Percentiles rank a stretch among this genome's conserved stretches.
phyloP scores from a whole-genome alignment of 495 filamentous ascomycete genomes.

The Massariosphaeria phaeospora region DNA sequence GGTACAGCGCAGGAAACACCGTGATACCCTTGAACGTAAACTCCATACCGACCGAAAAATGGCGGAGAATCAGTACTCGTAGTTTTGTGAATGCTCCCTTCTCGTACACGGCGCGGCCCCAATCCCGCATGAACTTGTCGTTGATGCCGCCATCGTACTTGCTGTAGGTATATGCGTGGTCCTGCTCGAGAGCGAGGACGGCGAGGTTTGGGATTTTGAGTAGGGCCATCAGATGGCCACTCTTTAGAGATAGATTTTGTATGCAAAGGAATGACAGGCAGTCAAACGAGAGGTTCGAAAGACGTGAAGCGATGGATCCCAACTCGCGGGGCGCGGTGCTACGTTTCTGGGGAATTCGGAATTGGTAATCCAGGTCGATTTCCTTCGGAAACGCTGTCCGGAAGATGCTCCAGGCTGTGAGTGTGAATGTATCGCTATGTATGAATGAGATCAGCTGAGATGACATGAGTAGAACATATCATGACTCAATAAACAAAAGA shows the following conservation, averaged over 20 bases:
- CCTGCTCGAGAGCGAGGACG: conserved; percentile 9
- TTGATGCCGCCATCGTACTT: neutral
- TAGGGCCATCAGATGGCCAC: neutral
- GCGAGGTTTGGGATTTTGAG: conserved; percentile 19
- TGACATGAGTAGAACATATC: too few relatives aligned
- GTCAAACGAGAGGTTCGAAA: conserved; percentile 4
- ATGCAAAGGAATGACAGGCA: conserved; percentile 10
- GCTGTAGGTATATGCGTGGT: neutral
- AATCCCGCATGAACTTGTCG: neutral
- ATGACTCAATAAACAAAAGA: too few relatives aligned
- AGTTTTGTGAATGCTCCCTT: neutral
- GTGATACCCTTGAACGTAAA: conserved; percentile 1
- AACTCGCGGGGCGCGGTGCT: neutral
- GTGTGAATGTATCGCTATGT: conserved; percentile 9
- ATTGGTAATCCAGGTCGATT: neutral
- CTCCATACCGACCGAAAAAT: conserved; percentile 3
- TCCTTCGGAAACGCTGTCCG: conserved; percentile 2
- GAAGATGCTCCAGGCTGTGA: conserved; percentile 12
- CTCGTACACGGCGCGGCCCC: neutral
- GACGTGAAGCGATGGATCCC: neutral
- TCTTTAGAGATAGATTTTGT: neutral
- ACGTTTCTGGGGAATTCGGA: neutral
- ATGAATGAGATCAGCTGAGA: too few relatives aligned
- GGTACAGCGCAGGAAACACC: conserved; percentile 7
- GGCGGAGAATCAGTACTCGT: conserved; percentile 8